These are phyloP conservation scores for Trichoderma guizhouense DNA, from an alignment of 2,329 filamentous ascomycete genomes.

Conservation along the genomic window DNA sequence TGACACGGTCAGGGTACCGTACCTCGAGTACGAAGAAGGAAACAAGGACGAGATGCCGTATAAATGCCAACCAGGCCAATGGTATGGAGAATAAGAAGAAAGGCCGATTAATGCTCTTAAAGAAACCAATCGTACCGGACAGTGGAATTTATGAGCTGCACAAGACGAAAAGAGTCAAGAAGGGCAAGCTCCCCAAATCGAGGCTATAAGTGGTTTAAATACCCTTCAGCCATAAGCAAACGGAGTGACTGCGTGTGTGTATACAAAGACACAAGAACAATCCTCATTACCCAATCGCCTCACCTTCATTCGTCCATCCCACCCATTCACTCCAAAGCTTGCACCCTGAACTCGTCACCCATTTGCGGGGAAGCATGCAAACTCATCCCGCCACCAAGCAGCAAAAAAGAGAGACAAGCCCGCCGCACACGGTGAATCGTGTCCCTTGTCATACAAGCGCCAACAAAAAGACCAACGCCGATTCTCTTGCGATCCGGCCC, in stretches of 20 bases:
- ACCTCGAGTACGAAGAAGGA: neutral
- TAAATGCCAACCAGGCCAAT: neutral
- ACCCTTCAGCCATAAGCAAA: neutral
- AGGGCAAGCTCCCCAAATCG: neutral
- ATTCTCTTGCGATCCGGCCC: neutral
- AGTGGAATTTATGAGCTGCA: neutral
- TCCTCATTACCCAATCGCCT: neutral
- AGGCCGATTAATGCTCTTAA: neutral
- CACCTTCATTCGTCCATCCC: neutral
- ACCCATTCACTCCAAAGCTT: neutral
- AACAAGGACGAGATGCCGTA: neutral
- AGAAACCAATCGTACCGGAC: neutral
- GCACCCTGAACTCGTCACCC: neutral
- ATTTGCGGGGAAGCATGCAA: neutral
- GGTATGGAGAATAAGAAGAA: neutral
- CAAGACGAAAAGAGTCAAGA: neutral
- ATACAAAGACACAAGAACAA: neutral
- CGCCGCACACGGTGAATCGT: neutral
- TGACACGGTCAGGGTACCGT: neutral
- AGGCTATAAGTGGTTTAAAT: neutral
- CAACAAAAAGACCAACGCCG: neutral
- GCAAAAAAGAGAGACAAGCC: neutral
- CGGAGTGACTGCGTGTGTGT: neutral
- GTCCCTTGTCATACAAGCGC: neutral
- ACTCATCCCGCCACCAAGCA: neutral